These are phyloP conservation scores for Pythium phragmiticola DNA, from an alignment of 352 stramenopile species.

Conservation along the genomic window DNA sequence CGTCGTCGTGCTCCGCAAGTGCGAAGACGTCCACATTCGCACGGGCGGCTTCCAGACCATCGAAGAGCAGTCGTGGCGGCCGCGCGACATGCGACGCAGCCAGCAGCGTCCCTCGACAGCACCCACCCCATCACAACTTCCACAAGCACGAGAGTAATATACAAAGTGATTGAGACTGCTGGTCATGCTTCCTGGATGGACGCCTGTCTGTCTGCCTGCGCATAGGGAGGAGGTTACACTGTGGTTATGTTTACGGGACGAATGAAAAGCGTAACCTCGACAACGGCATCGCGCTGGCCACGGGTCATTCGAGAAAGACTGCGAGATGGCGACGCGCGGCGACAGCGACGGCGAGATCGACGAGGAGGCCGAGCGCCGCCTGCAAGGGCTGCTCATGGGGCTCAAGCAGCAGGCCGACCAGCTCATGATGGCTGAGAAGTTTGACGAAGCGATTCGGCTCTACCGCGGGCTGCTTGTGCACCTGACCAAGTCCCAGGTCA, in stretches of 20 bases:
- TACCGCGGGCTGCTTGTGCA: conserved; percentile 76
- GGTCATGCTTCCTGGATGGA: not conserved
- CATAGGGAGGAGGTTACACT: not conserved
- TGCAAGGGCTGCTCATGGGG: conserved; percentile 36
- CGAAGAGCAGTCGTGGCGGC: conserved; percentile 50
- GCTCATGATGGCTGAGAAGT: conserved; percentile 48
- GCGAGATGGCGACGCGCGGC: conserved; percentile 10
- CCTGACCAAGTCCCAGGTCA: conserved; percentile 65
- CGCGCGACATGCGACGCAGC: conserved; percentile 21
- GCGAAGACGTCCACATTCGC: conserved; percentile 61
- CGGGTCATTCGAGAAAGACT: conserved; percentile 25
- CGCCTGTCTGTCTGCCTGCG: not conserved
- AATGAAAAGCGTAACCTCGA: not conserved
- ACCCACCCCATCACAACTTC: not conserved
- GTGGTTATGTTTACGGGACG: not conserved
- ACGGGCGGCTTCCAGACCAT: conserved; percentile 82
- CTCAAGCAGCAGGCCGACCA: conserved; percentile 71
- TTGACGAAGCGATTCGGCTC: conserved; percentile 52
- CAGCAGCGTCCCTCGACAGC: not conserved
- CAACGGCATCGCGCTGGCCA: not conserved
- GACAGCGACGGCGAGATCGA: conserved; percentile 38
- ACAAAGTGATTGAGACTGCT: not conserved
- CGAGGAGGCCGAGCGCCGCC: conserved; percentile 44
- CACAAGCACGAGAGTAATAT: not conserved
- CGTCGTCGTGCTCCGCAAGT: conserved; percentile 57